Evolutionary conservation across 176 grass and related monocot genomes (phyloP).

Genomic region (Zea mays): Zm-B73-REFERENCE-NAM-5.0 NC_050102.1:4021501-4022000

Average conservation of each 20-base stretch:
- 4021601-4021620: constrained; percentile 70
- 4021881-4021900: constrained; percentile 70
- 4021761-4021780: constrained; percentile 38
- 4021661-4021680: constrained; percentile 73
- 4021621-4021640: constrained; percentile 44
- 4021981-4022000: constrained; percentile 51
- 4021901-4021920: constrained; percentile 74
- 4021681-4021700: too few relatives aligned
- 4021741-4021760: constrained; percentile 65
- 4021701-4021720: too few relatives aligned
- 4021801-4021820: constrained; percentile 39
- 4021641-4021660: constrained; percentile 51
- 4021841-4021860: constrained; percentile 69
- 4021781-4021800: constrained; percentile 55
- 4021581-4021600: constrained; percentile 69
- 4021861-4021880: constrained; percentile 13
- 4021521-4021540: constrained; percentile 72
- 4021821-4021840: constrained; percentile 10
- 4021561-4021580: constrained; percentile 63
- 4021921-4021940: constrained; percentile 64
- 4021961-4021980: constrained; percentile 70
- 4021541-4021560: constrained; percentile 74
- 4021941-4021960: constrained; percentile 74
- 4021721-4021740: background rate
- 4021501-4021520: constrained; percentile 55